Evolutionary conservation across 2,329 filamentous ascomycete species (phyloP), one percentile per base, ranked within the genome.

Genomic region (Diaporthe caulivora): DNA sequence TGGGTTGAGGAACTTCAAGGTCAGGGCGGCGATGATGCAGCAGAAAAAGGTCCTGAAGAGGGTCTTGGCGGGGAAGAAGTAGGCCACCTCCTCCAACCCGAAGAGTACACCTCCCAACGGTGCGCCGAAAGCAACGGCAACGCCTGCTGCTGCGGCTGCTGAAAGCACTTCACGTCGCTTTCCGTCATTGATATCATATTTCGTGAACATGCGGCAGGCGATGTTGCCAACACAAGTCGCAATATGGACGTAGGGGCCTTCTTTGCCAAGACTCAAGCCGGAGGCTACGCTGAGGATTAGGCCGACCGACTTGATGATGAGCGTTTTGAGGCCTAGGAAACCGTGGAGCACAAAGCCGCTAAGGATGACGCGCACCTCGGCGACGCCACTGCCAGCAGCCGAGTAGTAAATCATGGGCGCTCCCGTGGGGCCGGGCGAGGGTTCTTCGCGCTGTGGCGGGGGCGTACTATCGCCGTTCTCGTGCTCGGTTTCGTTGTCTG

Each of bases 21-120:
- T 96, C 44, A 99, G 84, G 0, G 97, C 95, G 1, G 97, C 95
- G 42, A 93, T 92, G 78, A 98, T 98, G 83, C 96, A 98, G 86
- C 96, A 98, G 84, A 98, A 98, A 83, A 99, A 99, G 0, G 97
- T 98, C 70, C 97, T 89, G 85, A 99, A 99, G 11, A 99, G 89
- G 0, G 96, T 98, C 85, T 99, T 98, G 8, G 96, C 95, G 0
- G 97, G 96, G 81, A 98, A 98, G 83, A 98, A 98, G 83, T 98
- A 98, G 77, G 94, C 91, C 75, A 98, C 95, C 87, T 98, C 97
- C 83, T 99, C 97, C 40, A 98, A 84, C 44, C 95, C 95, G 82
- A 98, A 98, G 3, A 98, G 87, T 1, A 98, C 95, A 69, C 96
- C 96, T 11, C 95, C 95, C 0, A 91, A 80, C 54, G 96, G 96